These are phyloP conservation scores for Cudoniella acicularis DNA, from an alignment of 495 filamentous ascomycete genomes.

Conservation along the genomic window DNA sequence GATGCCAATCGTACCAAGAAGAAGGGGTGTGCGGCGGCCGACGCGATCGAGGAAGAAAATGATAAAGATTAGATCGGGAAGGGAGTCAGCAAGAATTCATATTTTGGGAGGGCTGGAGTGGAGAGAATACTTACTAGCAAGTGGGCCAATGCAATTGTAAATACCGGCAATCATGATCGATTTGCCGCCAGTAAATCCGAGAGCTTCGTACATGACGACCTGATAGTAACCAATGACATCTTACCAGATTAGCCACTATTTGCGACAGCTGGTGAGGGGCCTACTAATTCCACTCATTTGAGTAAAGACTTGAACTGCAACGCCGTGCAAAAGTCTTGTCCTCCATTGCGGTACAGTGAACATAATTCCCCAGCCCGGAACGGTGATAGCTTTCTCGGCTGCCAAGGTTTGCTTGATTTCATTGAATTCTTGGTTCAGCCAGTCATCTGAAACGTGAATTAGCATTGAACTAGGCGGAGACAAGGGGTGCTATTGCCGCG, in stretches of 20 bases:
- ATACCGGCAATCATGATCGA: conserved; percentile 53
- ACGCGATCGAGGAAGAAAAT: conserved; percentile 79
- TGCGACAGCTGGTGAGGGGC: conserved; percentile 32
- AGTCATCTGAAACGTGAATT: too few relatives aligned
- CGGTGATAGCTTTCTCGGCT: conserved; percentile 54
- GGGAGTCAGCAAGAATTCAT: conserved; percentile 68
- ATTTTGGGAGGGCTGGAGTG: conserved; percentile 54
- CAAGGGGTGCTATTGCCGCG: too few relatives aligned
- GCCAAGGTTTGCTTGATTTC: conserved; percentile 60
- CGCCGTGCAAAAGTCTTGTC: conserved; percentile 59
- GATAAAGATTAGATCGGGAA: conserved; percentile 61
- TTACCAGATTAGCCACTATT: conserved; percentile 44
- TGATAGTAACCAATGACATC: conserved; percentile 61
- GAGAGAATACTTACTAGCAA: conserved; percentile 50
- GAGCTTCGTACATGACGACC: conserved; percentile 53
- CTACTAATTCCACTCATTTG: conserved; percentile 77
- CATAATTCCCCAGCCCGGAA: conserved; percentile 51
- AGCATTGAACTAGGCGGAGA: too few relatives aligned
- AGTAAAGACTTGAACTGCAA: conserved; percentile 70
- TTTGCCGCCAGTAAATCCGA: conserved; percentile 49
- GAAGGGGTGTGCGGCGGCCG: conserved; percentile 67
- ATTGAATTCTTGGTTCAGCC: conserved; percentile 52
- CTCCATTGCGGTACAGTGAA: conserved; percentile 51
- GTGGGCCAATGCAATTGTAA: conserved; percentile 47
- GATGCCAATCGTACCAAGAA: conserved; percentile 66